These are phyloP conservation scores for Populus euphratica DNA, from an alignment of 345 rosid genomes.

Conservation along the genomic window DNA sequence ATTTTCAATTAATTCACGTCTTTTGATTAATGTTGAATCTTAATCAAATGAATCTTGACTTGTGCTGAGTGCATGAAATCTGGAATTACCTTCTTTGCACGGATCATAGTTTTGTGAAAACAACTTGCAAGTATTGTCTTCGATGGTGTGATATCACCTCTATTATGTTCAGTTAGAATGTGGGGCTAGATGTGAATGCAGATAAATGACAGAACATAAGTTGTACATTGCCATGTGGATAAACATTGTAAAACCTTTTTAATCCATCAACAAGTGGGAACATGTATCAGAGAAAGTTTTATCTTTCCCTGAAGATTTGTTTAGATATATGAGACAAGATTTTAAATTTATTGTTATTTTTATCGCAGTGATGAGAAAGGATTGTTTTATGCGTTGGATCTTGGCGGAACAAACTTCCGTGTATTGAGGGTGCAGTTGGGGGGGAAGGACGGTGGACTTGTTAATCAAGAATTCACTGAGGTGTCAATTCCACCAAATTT, in stretches of 20 bases:
- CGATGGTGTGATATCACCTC: background rate
- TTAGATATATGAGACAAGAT: background rate
- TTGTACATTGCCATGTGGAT: constrained; percentile 5
- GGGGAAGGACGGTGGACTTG: constrained; percentile 54
- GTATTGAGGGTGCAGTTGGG: constrained; percentile 76
- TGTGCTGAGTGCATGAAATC: no score
- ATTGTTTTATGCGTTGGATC: constrained; percentile 84
- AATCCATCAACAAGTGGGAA: background rate
- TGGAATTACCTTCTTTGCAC: no score
- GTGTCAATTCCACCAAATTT: constrained; percentile 79
- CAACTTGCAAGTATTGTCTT: background rate
- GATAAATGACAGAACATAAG: background rate
- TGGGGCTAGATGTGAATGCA: no score
- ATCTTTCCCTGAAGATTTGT: background rate
- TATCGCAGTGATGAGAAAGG: constrained; percentile 72
- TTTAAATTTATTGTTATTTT: constrained; percentile 1
- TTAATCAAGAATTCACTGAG: constrained; percentile 69
- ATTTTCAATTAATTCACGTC: no score
- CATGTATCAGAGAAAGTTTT: background rate
- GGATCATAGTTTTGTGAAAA: background rate
- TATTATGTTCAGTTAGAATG: no score
- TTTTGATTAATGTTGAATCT: no score
- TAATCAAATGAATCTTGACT: no score
- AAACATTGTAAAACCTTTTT: background rate
- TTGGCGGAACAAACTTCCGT: constrained; percentile 98